Evolutionary conservation across 805 yeast genomes (phyloP), one percentile per base, ranked within the genome.

Genomic region (Priceomyces medius): DNA sequence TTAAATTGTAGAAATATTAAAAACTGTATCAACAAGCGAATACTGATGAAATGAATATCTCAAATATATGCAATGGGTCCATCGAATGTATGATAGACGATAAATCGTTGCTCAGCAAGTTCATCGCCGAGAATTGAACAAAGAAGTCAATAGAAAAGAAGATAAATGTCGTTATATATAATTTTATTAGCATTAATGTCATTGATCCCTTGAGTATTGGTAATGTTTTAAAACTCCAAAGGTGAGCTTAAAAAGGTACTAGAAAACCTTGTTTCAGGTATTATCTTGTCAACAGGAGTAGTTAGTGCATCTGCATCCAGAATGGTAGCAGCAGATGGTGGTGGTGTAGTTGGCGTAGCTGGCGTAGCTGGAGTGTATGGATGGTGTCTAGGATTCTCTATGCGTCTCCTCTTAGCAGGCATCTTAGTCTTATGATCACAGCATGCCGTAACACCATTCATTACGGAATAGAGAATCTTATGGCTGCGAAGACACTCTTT

Each of bases 401-500:
- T 31, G 20, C 13, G 8, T 31, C 21, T 16, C 20, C 12, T 31
- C 20, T 31, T 31, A 9, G 9, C 16, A 12, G 34, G 16, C 12
- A n/a, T 14, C n/a, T 14, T 26, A 10, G 29, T 5, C 14, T 14
- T 26, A 9, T 26, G 21, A 6, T 19, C 12, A 6, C 18, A 31
- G 34, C 20, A 9, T 13, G n/a, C 14, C 10, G 21, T 16, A 4
- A 16, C 21, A 6, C 34, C 34, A 12, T 31, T 17, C 20, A 31
- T 9, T 20, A 31, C 21, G 10, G 34, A 31, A 12, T 31, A 17
- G 18, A 31, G 20, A 19, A 12, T 14, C 16, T 12, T 31, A n/a
- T 31, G 34, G 34, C 34, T 31, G 16, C 19, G 34, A 17, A 31
- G 21, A 19, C 34, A 17, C 12, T 31, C 34, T 20, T 31, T 31